Evolutionary conservation across 768 basidiomycete genomes (phyloP).

Genomic region (Gymnopilus junonius): DNA sequence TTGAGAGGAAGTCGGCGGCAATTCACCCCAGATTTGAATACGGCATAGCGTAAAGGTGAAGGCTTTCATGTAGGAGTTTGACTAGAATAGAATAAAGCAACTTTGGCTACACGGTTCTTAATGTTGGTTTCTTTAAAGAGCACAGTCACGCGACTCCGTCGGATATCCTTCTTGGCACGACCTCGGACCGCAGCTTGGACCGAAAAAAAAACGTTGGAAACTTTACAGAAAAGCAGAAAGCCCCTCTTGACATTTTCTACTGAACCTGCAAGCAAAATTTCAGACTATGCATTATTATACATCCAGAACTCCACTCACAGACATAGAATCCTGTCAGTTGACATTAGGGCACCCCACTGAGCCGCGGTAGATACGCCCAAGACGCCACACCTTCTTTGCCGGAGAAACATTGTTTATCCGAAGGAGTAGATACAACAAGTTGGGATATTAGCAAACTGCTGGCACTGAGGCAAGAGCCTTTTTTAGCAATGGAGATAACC

Average conservation of each 20-base stretch:
- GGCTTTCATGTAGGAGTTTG: background rate
- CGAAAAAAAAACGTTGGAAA: too few relatives aligned
- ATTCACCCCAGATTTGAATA: background rate
- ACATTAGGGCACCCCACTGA: background rate
- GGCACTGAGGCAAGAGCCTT: background rate
- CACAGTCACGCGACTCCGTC: constrained; percentile 3
- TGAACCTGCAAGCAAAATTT: background rate
- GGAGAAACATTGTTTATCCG: background rate
- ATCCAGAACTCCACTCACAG: background rate
- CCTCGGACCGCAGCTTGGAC: background rate
- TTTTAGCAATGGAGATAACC: constrained; percentile 16
- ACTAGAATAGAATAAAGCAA: constrained; percentile 9
- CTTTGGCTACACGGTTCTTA: background rate
- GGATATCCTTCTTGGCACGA: background rate
- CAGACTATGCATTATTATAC: background rate
- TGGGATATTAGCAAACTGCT: background rate
- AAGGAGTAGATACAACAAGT: background rate
- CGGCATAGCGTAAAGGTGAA: background rate
- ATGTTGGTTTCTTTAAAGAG: background rate
- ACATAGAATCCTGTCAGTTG: background rate
- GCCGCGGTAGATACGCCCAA: background rate
- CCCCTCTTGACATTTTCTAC: background rate
- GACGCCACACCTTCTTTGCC: background rate
- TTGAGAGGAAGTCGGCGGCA: background rate
- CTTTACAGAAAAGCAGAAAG: too few relatives aligned